Evolutionary conservation across 1,139 yeast genomes (phyloP).

Genomic region (Williopsis jadinii): DNA sequence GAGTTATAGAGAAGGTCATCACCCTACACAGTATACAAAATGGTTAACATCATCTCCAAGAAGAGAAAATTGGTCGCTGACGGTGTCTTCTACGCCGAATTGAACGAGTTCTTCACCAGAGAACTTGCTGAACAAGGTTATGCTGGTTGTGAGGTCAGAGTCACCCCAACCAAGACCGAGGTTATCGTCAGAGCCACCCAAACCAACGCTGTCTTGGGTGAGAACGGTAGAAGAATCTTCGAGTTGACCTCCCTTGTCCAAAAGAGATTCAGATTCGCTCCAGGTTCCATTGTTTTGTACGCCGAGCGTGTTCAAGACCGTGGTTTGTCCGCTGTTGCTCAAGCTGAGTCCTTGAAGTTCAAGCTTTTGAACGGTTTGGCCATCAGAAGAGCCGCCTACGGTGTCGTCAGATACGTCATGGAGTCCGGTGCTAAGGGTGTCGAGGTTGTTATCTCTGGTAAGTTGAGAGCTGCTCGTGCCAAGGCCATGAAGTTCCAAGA

Average conservation of each 20-base stretch:
- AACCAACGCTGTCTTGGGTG: conserved; percentile 99
- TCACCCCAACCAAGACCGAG: conserved; percentile 97
- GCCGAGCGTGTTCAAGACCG: conserved; percentile 99
- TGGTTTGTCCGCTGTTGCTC: conserved; percentile 99
- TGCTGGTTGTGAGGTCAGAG: conserved; percentile 99
- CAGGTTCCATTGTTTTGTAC: conserved; percentile 90
- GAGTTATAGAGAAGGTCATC: not conserved
- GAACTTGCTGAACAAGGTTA: conserved; percentile 99
- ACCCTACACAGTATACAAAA: conserved; percentile 23
- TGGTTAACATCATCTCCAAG: conserved; percentile 69
- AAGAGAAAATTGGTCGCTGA: conserved; percentile 95
- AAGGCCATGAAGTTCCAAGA: conserved; percentile 99
- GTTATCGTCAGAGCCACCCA: conserved; percentile 98
- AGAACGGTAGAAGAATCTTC: conserved; percentile 99
- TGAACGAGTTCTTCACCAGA: conserved; percentile 99
- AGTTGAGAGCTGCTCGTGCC: conserved; percentile 99
- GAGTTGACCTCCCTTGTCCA: conserved; percentile 96
- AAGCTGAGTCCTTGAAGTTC: conserved; percentile 98
- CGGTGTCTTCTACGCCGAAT: conserved; percentile 99
- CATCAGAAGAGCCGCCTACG: conserved; percentile 99
- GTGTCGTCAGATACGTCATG: conserved; percentile 99
- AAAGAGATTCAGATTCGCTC: conserved; percentile 97
- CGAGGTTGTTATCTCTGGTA: conserved; percentile 98
- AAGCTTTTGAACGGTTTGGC: conserved; percentile 98
- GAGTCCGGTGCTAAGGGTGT: conserved; percentile 99